Base-by-base conservation (phyloP, 129 eudicot genomes). In the Pittosporum tobira region DNA sequence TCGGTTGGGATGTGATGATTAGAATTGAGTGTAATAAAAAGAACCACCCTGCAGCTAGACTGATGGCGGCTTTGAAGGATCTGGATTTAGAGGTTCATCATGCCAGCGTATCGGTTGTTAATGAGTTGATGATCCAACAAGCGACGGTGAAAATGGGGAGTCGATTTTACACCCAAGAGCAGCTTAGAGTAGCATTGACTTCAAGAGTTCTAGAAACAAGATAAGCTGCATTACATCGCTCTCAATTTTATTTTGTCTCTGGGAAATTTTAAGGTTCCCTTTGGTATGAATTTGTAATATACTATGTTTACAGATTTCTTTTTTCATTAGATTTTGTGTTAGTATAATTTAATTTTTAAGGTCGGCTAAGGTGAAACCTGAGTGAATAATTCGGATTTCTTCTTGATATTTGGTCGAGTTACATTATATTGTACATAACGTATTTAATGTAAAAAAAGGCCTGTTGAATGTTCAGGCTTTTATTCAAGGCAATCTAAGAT, bases 101-200 rank as follows among this genome's bases (percentile, higher is more conserved):
- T 27, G 95, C 96, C 0, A 91, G 99, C 29, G 90, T 87, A 2
- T 80, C 99, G 4, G 94, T 91, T 15, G 94, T 91, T 45, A 87
- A 83, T 18, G 94, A 91, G 2, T 45, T 87, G 74, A 87, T 91
- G 96, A 87, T 91, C 69, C 99, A 87, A 61, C 99, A 91, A 67
- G 90, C 90, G 0, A 79, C 96, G 0, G 99, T 91, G 48, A 91
- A 80, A 66, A 87, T 91, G 94, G 88, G 73, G 4, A 71, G 81
- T 18, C 76, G 80, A 29, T 67, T 76, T 63, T 91, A 68, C 76
- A 76, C 83, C 4, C 83, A 81, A 70, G 99, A 91, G 14, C 91
- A 84, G 77, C 94, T 91, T 51, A 73, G 80, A 45, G 15, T 50
- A 61, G 91, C 81, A 10, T 69, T 91, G 65, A 63, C 77, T 7